phyloP scores from a whole-genome alignment of 1,284 basidiomycete species.

The Tylopilus sp. region DNA sequence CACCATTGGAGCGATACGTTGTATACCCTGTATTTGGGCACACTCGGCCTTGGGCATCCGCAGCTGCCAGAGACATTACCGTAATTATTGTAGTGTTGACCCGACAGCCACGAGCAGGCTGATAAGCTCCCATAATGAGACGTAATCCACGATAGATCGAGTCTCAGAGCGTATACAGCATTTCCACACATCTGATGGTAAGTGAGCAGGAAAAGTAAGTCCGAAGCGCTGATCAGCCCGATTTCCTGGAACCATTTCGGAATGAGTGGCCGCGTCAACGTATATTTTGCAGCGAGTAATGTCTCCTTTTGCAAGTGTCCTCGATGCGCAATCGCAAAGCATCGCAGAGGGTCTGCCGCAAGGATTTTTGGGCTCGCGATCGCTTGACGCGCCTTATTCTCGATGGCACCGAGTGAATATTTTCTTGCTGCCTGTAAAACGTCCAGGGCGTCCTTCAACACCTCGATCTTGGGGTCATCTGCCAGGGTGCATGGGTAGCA shows the following conservation, averaged over 20 bases:
- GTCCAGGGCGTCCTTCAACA: constrained; percentile 22
- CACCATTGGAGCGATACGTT: constrained; percentile 22
- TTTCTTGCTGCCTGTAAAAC: constrained; percentile 33
- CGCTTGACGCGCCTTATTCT: constrained; percentile 25
- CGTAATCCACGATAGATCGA: constrained; percentile 26
- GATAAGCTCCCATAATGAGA: constrained; percentile 9
- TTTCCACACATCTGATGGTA: constrained; percentile 30
- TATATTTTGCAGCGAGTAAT: constrained; percentile 26
- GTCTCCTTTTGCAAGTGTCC: constrained; percentile 24
- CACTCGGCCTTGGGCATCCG: constrained; percentile 2
- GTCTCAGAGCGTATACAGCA: constrained; percentile 20
- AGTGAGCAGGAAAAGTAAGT: constrained; percentile 28
- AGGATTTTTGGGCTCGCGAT: constrained; percentile 29
- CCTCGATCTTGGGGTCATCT: constrained; percentile 28
- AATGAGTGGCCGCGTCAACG: constrained; percentile 28
- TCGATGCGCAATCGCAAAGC: constrained; percentile 27
- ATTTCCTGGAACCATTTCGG: constrained; percentile 29
- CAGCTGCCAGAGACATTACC: not conserved
- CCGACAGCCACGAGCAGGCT: constrained; percentile 22
- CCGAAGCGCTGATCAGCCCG: constrained; percentile 25
- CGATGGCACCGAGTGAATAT: constrained; percentile 29
- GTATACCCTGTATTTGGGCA: not conserved
- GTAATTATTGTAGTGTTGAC: not conserved
- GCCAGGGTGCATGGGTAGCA: constrained; percentile 40
- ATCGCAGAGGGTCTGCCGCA: constrained; percentile 20